Conservation (phyloP, 1,284 basidiomycete species). For the Golubevia pallescens region DNA sequence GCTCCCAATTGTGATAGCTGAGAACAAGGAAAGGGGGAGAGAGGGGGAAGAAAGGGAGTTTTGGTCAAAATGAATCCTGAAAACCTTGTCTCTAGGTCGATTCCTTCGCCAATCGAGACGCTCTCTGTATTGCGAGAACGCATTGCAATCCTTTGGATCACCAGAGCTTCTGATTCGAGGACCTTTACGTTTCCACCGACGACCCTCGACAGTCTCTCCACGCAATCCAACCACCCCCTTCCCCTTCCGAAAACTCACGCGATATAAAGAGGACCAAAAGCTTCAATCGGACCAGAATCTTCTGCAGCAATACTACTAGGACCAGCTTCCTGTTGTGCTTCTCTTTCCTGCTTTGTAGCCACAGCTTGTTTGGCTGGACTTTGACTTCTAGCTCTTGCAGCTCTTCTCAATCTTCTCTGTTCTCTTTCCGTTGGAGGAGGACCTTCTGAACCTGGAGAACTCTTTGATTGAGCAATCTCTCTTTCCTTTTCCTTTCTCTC, state of each 20-base stretch:
- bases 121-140: background rate
- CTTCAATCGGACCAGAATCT: background rate
- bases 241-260: background rate
- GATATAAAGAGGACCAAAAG: background rate
- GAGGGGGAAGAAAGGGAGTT: background rate
- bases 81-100: background rate
- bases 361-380: too few species aligned
- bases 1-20: slow-evolving; percentile 60
- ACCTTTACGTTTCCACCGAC: background rate
- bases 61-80: background rate
- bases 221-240: background rate
- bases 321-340: slow-evolving; percentile 14
- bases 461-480: slow-evolving; percentile 28
- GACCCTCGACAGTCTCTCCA: background rate
- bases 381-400: background rate
- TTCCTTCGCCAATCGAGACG: background rate
- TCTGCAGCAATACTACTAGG: background rate
- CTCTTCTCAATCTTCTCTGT: slow-evolving; percentile 13
- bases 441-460: slow-evolving; percentile 19
- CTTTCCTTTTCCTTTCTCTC: slow-evolving; percentile 26
- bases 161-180: background rate
- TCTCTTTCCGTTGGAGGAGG: slow-evolving; percentile 29
- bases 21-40: background rate
- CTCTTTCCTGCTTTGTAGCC: slow-evolving; percentile 22
- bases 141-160: background rate